These are phyloP conservation scores for Mycena indigotica DNA, from an alignment of 768 basidiomycete species.

Conservation along the genomic window DNA sequence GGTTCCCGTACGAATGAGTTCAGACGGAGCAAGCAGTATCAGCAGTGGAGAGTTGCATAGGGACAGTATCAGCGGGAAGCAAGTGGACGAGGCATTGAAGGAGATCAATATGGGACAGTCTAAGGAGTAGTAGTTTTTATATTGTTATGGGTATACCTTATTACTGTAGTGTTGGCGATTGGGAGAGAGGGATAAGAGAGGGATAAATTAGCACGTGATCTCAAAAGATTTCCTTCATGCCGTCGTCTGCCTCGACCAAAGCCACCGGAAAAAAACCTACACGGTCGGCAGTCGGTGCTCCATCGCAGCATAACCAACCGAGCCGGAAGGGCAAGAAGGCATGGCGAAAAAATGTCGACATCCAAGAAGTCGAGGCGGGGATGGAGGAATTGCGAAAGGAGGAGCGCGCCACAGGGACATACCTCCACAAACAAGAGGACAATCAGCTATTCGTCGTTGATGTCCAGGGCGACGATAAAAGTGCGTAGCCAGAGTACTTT, in stretches of 20 bases:
- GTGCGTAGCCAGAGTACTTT: slow-evolving; percentile 38
- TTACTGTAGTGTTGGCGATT: too few species aligned
- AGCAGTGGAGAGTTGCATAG: slow-evolving; percentile 2
- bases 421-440: slow-evolving; percentile 68
- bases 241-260: slow-evolving; percentile 1
- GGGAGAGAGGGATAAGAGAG: too few species aligned
- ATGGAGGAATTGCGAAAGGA: slow-evolving; percentile 79
- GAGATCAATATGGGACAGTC: too few species aligned
- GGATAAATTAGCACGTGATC: neutral
- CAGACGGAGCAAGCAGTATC: slow-evolving; percentile 9
- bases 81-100: slow-evolving; percentile 10
- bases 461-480: slow-evolving; percentile 71
- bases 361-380: slow-evolving; percentile 74
- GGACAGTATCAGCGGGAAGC: slow-evolving; percentile 12
- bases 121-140: neutral
- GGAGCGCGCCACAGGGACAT: slow-evolving; percentile 71
- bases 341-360: slow-evolving; percentile 92
- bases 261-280: slow-evolving; percentile 25
- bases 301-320: slow-evolving; percentile 64
- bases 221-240: slow-evolving; percentile 3
- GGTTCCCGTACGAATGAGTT: slow-evolving; percentile 13
- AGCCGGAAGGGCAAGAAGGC: slow-evolving; percentile 90
- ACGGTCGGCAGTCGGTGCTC: slow-evolving; percentile 49
- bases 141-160: too few species aligned
- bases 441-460: slow-evolving; percentile 82